A percentile compares a stretch with the other conserved stretches of the same genome.
These are phyloP conservation scores for Ophiostoma quercus DNA, from an alignment of 2,329 filamentous ascomycete species.

Conservation along the genomic window DNA sequence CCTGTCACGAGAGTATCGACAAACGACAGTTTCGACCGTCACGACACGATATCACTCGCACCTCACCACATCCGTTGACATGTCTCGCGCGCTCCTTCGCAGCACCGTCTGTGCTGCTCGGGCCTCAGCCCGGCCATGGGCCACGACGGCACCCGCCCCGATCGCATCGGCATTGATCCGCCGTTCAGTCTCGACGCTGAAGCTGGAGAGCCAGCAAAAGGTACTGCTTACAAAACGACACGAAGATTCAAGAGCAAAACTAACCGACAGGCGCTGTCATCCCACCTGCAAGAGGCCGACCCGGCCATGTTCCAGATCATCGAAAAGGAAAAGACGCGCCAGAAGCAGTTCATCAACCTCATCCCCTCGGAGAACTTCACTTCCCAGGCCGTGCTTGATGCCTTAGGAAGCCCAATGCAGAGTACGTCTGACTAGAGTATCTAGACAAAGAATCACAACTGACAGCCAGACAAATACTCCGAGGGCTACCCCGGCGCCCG, in stretches of 20 bases:
- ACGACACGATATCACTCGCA: background rate
- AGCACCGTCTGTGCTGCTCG: constrained; percentile 46
- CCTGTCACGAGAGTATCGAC: background rate
- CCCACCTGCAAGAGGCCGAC: constrained; percentile 77
- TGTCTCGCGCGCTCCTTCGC: constrained; percentile 47
- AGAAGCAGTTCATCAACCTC: constrained; percentile 97
- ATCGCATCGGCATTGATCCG: constrained; percentile 29
- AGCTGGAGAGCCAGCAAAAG: constrained; percentile 55
- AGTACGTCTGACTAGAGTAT: constrained; percentile 49
- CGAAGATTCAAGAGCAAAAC: background rate
- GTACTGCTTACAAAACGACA: constrained; percentile 34
- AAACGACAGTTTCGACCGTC: background rate
- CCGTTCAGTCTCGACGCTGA: constrained; percentile 44
- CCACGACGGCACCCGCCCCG: constrained; percentile 26
- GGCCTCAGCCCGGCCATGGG: constrained; percentile 35
- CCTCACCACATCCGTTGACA: constrained; percentile 30
- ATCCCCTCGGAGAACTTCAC: constrained; percentile 96
- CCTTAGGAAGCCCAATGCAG: constrained; percentile 89
- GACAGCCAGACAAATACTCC: constrained; percentile 78
- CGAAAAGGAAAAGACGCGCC: constrained; percentile 91
- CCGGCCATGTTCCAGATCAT: constrained; percentile 83
- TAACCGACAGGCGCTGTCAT: constrained; percentile 63
- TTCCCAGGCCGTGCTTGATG: constrained; percentile 85
- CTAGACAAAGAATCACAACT: background rate
- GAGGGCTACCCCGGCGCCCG: constrained; percentile 94